Percentiles rank a stretch among this genome's conserved stretches.
phyloP scores from a whole-genome alignment of 2,329 filamentous ascomycete genomes.

The Cordyceps fumosorosea region DNA sequence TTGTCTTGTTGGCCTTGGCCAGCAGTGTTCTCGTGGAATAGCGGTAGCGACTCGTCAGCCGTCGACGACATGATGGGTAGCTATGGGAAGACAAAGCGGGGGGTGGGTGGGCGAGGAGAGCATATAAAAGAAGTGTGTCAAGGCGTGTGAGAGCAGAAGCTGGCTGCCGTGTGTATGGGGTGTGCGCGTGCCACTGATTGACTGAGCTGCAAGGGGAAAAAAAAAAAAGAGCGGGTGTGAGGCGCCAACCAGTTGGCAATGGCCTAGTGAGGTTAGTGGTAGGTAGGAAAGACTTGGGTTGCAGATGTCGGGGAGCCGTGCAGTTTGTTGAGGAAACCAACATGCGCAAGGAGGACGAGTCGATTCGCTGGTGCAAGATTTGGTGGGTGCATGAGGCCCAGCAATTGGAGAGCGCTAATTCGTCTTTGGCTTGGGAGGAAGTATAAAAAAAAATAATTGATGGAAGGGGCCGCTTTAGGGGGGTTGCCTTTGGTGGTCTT shows the following conservation, averaged over 20 bases:
- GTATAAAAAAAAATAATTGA: neutral
- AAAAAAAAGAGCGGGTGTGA: slow-evolving; percentile 5
- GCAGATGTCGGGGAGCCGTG: slow-evolving; percentile 5
- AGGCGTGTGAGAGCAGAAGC: neutral
- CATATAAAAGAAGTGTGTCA: slow-evolving; percentile 7
- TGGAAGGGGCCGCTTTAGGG: neutral
- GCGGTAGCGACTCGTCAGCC: slow-evolving; percentile 9
- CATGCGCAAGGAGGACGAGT: slow-evolving; percentile 4
- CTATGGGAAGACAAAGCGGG: slow-evolving; percentile 2
- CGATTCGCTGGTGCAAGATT: slow-evolving; percentile 9
- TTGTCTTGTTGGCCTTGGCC: slow-evolving; percentile 1
- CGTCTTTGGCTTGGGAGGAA: neutral
- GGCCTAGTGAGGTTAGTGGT: neutral
- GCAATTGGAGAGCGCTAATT: neutral
- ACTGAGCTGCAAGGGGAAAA: neutral
- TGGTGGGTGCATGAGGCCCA: neutral
- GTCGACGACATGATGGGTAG: slow-evolving; percentile 10
- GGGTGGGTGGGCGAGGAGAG: slow-evolving; percentile 1
- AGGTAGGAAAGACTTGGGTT: neutral
- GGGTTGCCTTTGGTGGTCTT: neutral
- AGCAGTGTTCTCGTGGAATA: slow-evolving; percentile 9
- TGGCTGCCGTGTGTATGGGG: neutral
- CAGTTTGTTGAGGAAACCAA: slow-evolving; percentile 14
- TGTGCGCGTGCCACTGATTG: neutral
- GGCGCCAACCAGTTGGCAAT: neutral